Evolutionary conservation across 2,329 filamentous ascomycete genomes (phyloP), one percentile per base, ranked within the genome.

Genomic region (Ceratocystis variospora): DNA sequence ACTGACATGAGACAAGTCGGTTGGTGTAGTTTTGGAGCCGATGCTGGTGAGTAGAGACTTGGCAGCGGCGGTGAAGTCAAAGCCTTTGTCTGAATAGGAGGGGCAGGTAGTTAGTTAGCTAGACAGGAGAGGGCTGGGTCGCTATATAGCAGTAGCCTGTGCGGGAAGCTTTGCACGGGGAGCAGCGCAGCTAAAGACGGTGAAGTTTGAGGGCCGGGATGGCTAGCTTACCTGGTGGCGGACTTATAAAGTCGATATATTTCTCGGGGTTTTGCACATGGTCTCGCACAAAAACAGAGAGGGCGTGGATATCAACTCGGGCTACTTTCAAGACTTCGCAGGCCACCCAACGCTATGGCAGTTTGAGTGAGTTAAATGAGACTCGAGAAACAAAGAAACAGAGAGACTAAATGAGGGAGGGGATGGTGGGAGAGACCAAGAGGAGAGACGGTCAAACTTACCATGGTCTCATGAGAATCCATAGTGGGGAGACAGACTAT

Each of bases 301-400:
- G 66, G 17, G 33, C 41, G 61, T n/a, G 28, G 33, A 59, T 7
- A 19, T 59, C 46, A 22, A 59, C 44, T 17, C 19, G 45, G 45
- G 46, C 61, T 15, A 28, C 55, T 37, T 68, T 65, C 44, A 65
- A 41, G 55, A 63, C 22, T 10, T 63, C 61, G 25, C 61, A 63
- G 44, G 45, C 45, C 22, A 63, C 8, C 44, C 46, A 50, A 28
- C 61, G 61, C 44, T 63, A 25, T 44, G 25, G 17, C 2, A 33
- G 28, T n/a, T 8, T 37, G 25, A 59, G 55, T 59, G 1, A 37
- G 55, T 59, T 31, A 28, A 15, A 25, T 33, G 28, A 8, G 31
- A 6, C 15, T 37, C 3, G 55, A 5, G 25, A 37, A 22, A 12
- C 22, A 48, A n/a, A 10, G 19, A 33, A 6, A 6, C 12, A n/a